These are phyloP conservation scores for Cicer bijugum DNA, from an alignment of 306 rosid genomes.

Conservation along the genomic window DNA sequence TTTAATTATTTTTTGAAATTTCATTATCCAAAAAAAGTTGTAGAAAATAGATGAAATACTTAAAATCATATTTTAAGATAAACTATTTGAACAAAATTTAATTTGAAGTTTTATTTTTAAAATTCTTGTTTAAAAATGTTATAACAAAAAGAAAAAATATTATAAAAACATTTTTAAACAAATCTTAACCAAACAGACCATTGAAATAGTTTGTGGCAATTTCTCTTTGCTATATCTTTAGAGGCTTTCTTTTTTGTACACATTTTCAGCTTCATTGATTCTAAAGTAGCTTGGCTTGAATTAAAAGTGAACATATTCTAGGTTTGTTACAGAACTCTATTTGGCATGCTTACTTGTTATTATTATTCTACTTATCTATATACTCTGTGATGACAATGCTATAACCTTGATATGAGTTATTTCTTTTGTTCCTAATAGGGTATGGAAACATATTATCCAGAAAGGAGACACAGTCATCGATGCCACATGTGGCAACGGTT, in stretches of 20 bases:
- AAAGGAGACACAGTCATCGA: constrained; percentile 84
- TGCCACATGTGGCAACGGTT: constrained; percentile 94
- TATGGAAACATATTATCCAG: constrained; percentile 71
- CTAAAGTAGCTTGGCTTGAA: constrained; percentile 17
- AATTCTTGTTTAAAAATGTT: no score
- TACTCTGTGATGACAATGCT: background rate
- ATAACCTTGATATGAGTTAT: constrained; percentile 23
- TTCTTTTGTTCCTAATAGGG: constrained; percentile 51
- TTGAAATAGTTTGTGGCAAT: background rate
- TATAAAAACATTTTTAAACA: no score
- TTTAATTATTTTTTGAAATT: no score
- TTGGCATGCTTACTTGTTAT: background rate
- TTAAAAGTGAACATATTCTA: constrained; percentile 7
- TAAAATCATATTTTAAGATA: no score
- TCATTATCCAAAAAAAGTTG: no score
- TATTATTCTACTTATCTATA: constrained; percentile 2
- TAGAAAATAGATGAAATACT: no score
- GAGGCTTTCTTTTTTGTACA: constrained; percentile 11
- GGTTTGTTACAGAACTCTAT: constrained; percentile 15
- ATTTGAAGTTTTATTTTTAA: no score
- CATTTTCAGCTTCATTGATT: constrained; percentile 25
- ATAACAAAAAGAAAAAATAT: no score
- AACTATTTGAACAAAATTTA: no score
- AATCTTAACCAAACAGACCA: no score
- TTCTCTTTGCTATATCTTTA: constrained; percentile 2